A percentile compares a stretch with the other conserved stretches of the same genome.
Evolutionary conservation across 1,284 basidiomycete species (phyloP).

Genomic region (Boletus sp.): DNA sequence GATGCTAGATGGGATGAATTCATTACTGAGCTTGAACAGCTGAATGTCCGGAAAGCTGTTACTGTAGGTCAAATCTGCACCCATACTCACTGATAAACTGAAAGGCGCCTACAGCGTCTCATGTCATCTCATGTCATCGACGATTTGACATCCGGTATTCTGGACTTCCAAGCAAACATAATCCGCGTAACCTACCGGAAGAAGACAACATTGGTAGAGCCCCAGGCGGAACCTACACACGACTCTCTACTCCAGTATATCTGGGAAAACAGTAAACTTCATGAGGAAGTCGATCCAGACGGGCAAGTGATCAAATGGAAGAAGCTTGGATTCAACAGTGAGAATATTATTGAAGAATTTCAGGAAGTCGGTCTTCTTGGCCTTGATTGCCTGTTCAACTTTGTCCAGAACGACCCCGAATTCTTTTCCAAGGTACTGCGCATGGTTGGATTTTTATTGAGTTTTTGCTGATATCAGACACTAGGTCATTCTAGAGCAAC

Average conservation of each 20-base stretch:
- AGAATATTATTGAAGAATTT: conserved; percentile 82
- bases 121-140: conserved; percentile 87
- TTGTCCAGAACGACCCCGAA: conserved; percentile 70
- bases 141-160: conserved; percentile 81
- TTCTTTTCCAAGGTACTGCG: conserved; percentile 75
- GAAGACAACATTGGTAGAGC: conserved; percentile 76
- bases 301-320: conserved; percentile 68
- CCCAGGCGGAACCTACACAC: conserved; percentile 61
- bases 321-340: conserved; percentile 76
- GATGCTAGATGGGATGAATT: conserved; percentile 79
- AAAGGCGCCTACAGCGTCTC: conserved; percentile 55
- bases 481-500: conserved; percentile 81
- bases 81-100: conserved; percentile 3
- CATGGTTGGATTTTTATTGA: not conserved
- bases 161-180: conserved; percentile 91
- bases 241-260: conserved; percentile 65
- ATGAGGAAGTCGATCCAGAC: conserved; percentile 49
- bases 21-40: conserved; percentile 70
- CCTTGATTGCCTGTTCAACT: conserved; percentile 80
- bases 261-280: conserved; percentile 64
- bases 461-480: conserved; percentile 2
- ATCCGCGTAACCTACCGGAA: conserved; percentile 78
- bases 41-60: conserved; percentile 83
- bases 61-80: conserved; percentile 52
- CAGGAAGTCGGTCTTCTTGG: conserved; percentile 82